phyloP scores from a whole-genome alignment of 495 filamentous ascomycete species.

The Cetradonia linearis region DNA sequence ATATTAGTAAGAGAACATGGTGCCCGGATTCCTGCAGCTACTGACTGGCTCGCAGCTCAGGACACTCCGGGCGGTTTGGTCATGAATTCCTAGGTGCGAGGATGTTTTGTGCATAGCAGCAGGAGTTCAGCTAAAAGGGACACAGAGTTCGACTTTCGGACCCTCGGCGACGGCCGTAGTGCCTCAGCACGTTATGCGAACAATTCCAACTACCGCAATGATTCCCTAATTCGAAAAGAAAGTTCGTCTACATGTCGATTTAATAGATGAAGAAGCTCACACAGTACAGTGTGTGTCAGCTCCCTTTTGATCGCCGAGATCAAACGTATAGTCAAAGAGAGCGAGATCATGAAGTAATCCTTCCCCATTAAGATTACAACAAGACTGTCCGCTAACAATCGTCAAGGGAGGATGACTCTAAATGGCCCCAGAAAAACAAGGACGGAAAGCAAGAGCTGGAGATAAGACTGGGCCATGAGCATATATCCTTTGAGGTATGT shows the following conservation, averaged over 20 bases:
- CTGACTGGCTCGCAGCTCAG: constrained; percentile 61
- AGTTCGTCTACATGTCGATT: constrained; percentile 50
- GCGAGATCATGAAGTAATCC: constrained; percentile 91
- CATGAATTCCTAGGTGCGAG: constrained; percentile 90
- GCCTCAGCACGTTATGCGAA: constrained; percentile 95
- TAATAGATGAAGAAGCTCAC: constrained; percentile 12
- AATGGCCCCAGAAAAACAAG: constrained; percentile 99
- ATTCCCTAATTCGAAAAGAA: constrained; percentile 98
- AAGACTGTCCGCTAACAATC: constrained; percentile 24
- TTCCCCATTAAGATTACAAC: neutral
- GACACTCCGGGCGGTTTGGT: constrained; percentile 93
- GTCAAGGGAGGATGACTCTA: constrained; percentile 88
- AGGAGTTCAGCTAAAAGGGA: constrained; percentile 27
- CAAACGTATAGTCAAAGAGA: constrained; percentile 92
- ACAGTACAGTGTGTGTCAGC: constrained; percentile 83
- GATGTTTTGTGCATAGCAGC: neutral
- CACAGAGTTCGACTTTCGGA: constrained; percentile 92
- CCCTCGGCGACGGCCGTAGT: constrained; percentile 86
- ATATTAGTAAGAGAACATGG: constrained; percentile 67
- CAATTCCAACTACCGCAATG: constrained; percentile 99
- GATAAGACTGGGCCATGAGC: constrained; percentile 86
- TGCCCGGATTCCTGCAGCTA: constrained; percentile 38
- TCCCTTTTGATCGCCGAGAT: constrained; percentile 87
- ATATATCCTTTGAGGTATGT: constrained; percentile 91
- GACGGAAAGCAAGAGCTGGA: constrained; percentile 96